phyloP scores from a whole-genome alignment of 1,284 basidiomycete genomes.

The Omphalotus olearius region DNA sequence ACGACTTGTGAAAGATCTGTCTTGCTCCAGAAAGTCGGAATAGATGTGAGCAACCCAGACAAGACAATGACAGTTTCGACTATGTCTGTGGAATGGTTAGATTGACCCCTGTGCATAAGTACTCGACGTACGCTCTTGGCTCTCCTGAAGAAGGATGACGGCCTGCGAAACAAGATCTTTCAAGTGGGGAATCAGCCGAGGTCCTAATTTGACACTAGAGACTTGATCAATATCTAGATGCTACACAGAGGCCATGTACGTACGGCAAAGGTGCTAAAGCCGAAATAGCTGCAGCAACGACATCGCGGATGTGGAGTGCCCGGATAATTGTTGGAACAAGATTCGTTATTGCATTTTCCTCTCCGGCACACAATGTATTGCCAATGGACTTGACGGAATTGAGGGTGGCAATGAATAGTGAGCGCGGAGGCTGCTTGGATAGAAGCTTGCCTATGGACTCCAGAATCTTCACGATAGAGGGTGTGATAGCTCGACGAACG shows the following conservation, averaged over 20 bases:
- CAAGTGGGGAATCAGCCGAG: constrained; percentile 82
- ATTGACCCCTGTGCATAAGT: background rate
- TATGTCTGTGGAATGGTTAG: constrained; percentile 19
- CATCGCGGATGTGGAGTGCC: constrained; percentile 34
- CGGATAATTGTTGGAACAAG: constrained; percentile 48
- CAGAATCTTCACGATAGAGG: constrained; percentile 49
- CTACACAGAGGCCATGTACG: constrained; percentile 20
- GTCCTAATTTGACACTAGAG: constrained; percentile 70
- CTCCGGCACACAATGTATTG: constrained; percentile 52
- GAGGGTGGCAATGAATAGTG: constrained; percentile 45
- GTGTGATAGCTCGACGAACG: constrained; percentile 49
- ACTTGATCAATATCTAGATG: constrained; percentile 11
- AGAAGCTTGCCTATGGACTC: constrained; percentile 47
- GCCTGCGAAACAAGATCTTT: constrained; percentile 65
- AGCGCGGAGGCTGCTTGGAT: constrained; percentile 32
- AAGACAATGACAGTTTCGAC: constrained; percentile 47
- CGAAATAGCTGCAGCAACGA: constrained; percentile 40
- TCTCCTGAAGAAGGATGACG: constrained; percentile 43
- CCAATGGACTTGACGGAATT: constrained; percentile 57
- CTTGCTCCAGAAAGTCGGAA: constrained; percentile 70
- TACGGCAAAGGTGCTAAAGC: constrained; percentile 62
- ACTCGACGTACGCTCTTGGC: constrained; percentile 30
- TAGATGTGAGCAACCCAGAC: constrained; percentile 49
- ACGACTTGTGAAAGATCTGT: constrained; percentile 57
- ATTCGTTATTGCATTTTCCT: constrained; percentile 61